Base-by-base conservation (phyloP, 2,329 filamentous ascomycete species). In the Alternaria solani region DNA sequence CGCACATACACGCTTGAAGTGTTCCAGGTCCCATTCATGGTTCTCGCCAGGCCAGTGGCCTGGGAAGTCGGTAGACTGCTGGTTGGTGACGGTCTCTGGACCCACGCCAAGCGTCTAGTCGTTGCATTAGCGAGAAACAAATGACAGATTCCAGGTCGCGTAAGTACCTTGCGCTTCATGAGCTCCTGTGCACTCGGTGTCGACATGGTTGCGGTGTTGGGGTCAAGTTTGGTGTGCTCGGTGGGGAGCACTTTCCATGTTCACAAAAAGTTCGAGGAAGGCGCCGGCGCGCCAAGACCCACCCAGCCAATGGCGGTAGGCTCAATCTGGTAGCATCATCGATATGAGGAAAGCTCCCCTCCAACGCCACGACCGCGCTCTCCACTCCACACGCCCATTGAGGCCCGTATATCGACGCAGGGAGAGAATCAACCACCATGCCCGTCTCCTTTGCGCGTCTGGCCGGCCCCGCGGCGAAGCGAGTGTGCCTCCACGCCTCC, bases 21-120 rank as follows among this genome's bases (percentile, higher is more conserved):
- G 84, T 2, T 91, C 85, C 53, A 93, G 82, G 61, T 91, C 86
- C 90, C 93, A 97, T 51, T 87, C 85, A 75, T 93, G 86, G 80
- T 96, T 91, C 82, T 98, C 95, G 70, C 92, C 92, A 3, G 92
- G 91, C 83, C 90, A 95, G 79, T 97, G 93, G 67, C 91, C 91
- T 16, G 96, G 96, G 78, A 94, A 97, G 77, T 98, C 94, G 72
- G 89, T 96, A 47, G 93, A 95, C 63, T 90, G 87, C 71, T 94
- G 91, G 82, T 98, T 89, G 69, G 91, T 91, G 74, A 99, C 91
- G 23, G 92, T 97, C 81, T 99, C 95, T 69, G 89, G 84, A 79
- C 95, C 92, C 81, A 99, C 89, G 70, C 90, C 88, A 74, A 99
- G 89, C 70, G 92, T 90, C 91, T 97, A 71, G 52, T 51, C 58